A percentile compares a stretch with the other conserved stretches of the same genome.
Evolutionary conservation across 129 eudicot genomes (phyloP).

Genomic region (Arctium lappa): DNA sequence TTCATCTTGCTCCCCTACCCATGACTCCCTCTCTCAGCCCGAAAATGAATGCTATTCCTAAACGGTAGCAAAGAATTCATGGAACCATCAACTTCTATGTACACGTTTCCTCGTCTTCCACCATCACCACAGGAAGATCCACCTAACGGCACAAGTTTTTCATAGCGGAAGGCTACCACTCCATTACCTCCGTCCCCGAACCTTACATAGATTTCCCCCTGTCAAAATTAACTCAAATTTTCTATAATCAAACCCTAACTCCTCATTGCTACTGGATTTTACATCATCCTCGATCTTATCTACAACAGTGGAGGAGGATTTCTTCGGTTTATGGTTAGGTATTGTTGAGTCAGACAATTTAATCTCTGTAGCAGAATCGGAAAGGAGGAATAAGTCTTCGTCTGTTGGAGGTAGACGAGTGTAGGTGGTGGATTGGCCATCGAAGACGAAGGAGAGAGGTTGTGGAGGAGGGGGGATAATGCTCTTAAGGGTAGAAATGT

Average conservation of each 20-base stretch:
- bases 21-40: conserved; percentile 74
- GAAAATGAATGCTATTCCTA: conserved; percentile 73
- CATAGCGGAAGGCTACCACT: conserved; percentile 87
- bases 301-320: not conserved
- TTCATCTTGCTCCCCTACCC: conserved; percentile 83
- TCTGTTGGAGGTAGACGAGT: conserved; percentile 88
- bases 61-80: conserved; percentile 84
- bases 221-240: conserved; percentile 70
- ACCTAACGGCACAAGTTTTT: conserved; percentile 84
- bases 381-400: conserved; percentile 28
- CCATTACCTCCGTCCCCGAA: conserved; percentile 95
- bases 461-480: conserved; percentile 27
- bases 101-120: conserved; percentile 90
- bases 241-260: conserved; percentile 42
- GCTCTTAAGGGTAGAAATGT: conserved; percentile 3
- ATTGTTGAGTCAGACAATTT: conserved; percentile 41
- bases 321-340: conserved; percentile 7
- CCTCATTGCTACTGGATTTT: conserved; percentile 8
- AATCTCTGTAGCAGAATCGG: conserved; percentile 32
- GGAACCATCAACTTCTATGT: conserved; percentile 63
- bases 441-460: conserved; percentile 31
- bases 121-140: conserved; percentile 99
- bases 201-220: conserved; percentile 67
- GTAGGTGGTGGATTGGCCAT: conserved; percentile 87
- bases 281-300: not conserved